Conservation (phyloP, 148 eudicot species). For the Vaccinium darrowii region DNA sequence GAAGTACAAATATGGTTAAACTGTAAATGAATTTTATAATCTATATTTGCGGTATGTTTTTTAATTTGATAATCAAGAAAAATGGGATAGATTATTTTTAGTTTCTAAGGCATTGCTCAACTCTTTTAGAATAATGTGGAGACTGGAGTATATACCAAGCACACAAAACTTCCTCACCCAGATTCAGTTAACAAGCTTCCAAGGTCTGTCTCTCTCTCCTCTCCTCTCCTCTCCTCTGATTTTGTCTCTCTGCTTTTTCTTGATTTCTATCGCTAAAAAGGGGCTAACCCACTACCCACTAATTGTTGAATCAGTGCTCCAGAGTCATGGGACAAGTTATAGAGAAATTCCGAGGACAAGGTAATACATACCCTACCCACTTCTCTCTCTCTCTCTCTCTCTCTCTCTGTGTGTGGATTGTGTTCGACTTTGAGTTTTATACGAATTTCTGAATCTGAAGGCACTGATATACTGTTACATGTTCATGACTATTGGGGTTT, state of each 20-base stretch:
- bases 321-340: slow-evolving; percentile 34
- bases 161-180: slow-evolving; percentile 1
- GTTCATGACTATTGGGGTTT: background rate
- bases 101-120: too few species aligned
- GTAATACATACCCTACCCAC: background rate
- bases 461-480: background rate
- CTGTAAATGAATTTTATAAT: too few species aligned
- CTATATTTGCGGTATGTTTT: too few species aligned
- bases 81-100: too few species aligned
- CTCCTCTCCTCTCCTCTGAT: background rate
- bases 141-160: background rate
- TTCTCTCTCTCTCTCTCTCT: background rate
- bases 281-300: background rate
- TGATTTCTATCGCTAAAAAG: background rate
- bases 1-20: too few species aligned
- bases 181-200: slow-evolving; percentile 6
- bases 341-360: slow-evolving; percentile 35
- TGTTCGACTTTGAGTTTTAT: background rate
- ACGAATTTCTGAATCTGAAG: background rate
- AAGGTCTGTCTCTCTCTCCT: background rate
- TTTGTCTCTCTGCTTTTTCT: background rate
- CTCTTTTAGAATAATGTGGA: background rate
- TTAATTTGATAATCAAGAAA: too few species aligned
- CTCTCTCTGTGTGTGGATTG: background rate
- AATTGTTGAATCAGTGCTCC: slow-evolving; percentile 8